These are phyloP conservation scores for Maudiozyma serrabonitensis DNA, from an alignment of 805 yeast genomes.

Conservation along the genomic window DNA sequence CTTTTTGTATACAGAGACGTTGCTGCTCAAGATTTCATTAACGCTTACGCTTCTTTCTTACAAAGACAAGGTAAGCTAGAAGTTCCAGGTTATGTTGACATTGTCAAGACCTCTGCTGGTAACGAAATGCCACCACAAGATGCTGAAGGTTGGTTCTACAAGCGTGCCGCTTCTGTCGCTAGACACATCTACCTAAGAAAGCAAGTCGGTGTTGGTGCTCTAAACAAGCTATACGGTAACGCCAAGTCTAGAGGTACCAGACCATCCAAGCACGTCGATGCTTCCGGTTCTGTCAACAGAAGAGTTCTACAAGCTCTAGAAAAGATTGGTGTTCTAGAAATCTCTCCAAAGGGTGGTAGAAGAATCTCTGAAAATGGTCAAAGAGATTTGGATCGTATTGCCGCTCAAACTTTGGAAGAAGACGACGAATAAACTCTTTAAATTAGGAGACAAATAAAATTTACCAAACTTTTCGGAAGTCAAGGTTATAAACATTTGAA, in stretches of 20 bases:
- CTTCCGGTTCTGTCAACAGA: conserved; percentile 99
- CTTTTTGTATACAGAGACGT: conserved; percentile 66
- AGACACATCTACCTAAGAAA: conserved; percentile 99
- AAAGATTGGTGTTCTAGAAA: conserved; percentile 93
- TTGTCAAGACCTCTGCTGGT: conserved; percentile 97
- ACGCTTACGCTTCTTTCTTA: conserved; percentile 98
- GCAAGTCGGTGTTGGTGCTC: conserved; percentile 97
- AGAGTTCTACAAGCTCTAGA: conserved; percentile 93
- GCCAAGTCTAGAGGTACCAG: conserved; percentile 97
- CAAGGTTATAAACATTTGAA: not conserved
- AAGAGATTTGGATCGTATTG: conserved; percentile 99
- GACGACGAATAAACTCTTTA: conserved; percentile 50
- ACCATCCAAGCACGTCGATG: conserved; percentile 96
- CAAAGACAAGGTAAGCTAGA: conserved; percentile 99
- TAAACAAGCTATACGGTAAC: conserved; percentile 98
- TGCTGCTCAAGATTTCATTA: conserved; percentile 98
- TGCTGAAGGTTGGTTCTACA: conserved; percentile 98
- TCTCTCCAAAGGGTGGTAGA: conserved; percentile 97
- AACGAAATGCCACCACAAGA: conserved; percentile 99
- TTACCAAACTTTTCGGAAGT: not conserved
- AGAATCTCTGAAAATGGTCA: conserved; percentile 97
- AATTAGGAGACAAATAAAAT: not conserved
- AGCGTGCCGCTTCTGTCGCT: conserved; percentile 99
- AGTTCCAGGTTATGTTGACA: conserved; percentile 98
- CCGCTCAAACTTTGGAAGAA: conserved; percentile 92